Evolutionary conservation across 164 flowering plant genomes (phyloP).

Genomic region (Magnolia sinica): DNA sequence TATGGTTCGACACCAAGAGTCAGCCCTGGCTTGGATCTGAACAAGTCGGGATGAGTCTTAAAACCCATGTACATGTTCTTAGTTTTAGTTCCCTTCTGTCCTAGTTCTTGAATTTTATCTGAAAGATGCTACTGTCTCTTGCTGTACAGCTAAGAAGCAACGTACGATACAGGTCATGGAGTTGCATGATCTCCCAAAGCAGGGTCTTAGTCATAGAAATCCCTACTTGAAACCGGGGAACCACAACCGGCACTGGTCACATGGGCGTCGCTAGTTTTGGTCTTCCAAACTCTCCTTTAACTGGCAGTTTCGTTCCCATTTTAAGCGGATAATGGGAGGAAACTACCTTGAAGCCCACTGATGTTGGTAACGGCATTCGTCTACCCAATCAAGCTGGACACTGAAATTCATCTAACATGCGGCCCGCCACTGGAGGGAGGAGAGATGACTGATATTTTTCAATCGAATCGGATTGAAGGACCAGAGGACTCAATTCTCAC

Average conservation of each 20-base stretch:
- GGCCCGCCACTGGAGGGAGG: not conserved
- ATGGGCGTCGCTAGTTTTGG: conserved; percentile 36
- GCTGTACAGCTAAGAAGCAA: conserved; percentile 68
- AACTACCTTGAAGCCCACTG: not conserved
- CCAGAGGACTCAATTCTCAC: too few species aligned
- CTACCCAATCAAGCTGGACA: not conserved
- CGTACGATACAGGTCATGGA: conserved; percentile 83
- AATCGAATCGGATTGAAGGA: not conserved
- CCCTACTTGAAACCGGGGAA: conserved; percentile 44
- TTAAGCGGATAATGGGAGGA: not conserved
- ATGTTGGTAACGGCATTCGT: not conserved
- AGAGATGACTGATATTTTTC: not conserved
- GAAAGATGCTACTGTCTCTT: not conserved
- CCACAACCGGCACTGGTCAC: conserved; percentile 46
- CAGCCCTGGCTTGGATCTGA: not conserved
- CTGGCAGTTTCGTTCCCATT: not conserved
- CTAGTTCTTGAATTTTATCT: not conserved
- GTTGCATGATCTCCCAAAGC: conserved; percentile 72
- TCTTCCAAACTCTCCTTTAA: not conserved
- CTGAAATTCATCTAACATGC: not conserved
- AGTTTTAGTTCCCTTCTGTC: not conserved
- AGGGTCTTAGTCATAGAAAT: conserved; percentile 38
- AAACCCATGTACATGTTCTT: not conserved
- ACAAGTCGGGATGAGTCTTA: not conserved
- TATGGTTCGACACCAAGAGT: too few species aligned